Conservation (phyloP, 208 protist genomes). For the Leishmania tropica region DNA sequence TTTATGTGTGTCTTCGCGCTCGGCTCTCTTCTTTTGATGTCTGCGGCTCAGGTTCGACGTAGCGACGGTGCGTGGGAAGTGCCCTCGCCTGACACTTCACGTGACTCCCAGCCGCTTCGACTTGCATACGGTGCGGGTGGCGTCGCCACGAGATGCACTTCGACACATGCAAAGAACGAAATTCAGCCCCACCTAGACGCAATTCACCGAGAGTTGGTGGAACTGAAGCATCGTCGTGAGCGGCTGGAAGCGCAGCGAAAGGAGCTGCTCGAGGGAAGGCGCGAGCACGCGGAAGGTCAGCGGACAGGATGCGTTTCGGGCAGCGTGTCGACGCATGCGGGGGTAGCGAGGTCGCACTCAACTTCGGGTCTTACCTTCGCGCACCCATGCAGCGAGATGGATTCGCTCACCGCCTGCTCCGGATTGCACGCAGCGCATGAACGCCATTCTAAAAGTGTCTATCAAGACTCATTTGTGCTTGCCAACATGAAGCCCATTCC, state of each 20-base stretch:
- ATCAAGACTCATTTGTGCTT: slow-evolving; percentile 3
- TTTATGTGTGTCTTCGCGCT: neutral
- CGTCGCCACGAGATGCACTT: neutral
- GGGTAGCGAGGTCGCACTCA: neutral
- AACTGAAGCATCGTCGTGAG: slow-evolving; percentile 47
- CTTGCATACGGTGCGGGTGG: too few relatives aligned
- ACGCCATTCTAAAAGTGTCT: neutral
- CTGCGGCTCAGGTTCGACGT: neutral
- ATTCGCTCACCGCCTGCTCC: neutral
- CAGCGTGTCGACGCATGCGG: neutral
- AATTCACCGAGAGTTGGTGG: slow-evolving; percentile 65
- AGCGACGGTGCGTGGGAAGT: neutral
- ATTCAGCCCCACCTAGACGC: slow-evolving; percentile 27
- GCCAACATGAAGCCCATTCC: slow-evolving; percentile 13
- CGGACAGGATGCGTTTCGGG: neutral
- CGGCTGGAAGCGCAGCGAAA: slow-evolving; percentile 59
- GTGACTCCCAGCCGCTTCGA: neutral
- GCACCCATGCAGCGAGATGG: slow-evolving; percentile 3
- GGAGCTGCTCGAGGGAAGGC: slow-evolving; percentile 34
- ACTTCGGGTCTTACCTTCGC: slow-evolving; percentile 7
- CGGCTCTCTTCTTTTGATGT: slow-evolving; percentile 4
- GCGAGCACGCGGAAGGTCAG: neutral
- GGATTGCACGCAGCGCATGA: neutral
- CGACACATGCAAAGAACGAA: neutral
- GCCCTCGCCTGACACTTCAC: neutral